Base-by-base conservation (phyloP, 2,329 filamentous ascomycete genomes). In the Colletotrichum endophyticum region DNA sequence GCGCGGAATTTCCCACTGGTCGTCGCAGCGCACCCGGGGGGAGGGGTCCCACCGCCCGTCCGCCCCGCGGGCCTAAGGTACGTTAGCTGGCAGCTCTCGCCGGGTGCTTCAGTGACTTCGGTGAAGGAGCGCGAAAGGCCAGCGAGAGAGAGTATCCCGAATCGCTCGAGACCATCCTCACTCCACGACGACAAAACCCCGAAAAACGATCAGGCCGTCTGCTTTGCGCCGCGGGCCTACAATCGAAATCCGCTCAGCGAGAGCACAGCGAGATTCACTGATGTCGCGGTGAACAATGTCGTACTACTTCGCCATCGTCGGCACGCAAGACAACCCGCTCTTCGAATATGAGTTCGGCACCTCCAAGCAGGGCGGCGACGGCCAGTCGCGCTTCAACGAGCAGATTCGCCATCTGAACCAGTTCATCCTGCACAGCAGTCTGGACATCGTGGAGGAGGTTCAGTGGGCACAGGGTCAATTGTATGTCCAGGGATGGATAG, bases 311-410 rank as follows among this genome's bases (percentile, higher is more conserved):
- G 95, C 95, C 83, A 98, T 99, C 80, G 92, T 99, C 85, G 97
- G 96, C 83, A 98, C 96, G 27, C 95, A 95, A 81, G 97, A 99
- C 88, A 98, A 96, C 83, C 96, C 97, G 39, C 92, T 99, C 80
- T 99, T 99, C 88, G 96, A 98, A 87, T 92, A 98, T 86, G 96
- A 98, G 84, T 99, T 99, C 84, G 97, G 97, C 81, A 98, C 96
- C 53, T 98, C 95, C 56, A 98, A 98, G 86, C 94, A 96, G 81
- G 96, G 96, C 87, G 96, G 96, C 84, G 97, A 99, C 89, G 97
- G 97, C 80, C 90, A 96, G 84, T 92, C 96, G 77, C 94, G 95
- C 83, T 99, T 98, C 89, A 92, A 91, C 75, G 95, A 98, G 79
- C 94, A 98, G 82, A 94, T 96, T 71, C 93, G 95, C 78, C 95